Evolutionary conservation across 1,284 basidiomycete genomes (phyloP).

Genomic region (Pyrrhoderma noxium): DNA sequence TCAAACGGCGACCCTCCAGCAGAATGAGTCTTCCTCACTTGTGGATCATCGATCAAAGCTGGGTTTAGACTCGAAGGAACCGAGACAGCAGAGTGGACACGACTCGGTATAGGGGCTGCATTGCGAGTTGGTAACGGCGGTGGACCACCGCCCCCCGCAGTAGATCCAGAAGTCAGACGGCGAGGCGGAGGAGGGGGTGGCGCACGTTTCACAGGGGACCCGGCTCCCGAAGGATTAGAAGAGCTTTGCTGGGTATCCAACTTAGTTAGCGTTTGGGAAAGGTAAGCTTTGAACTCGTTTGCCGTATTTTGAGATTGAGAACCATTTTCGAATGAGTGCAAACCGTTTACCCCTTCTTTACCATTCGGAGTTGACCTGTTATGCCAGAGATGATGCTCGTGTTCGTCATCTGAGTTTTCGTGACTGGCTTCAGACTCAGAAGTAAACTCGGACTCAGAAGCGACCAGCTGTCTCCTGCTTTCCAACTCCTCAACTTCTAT

Average conservation of each 20-base stretch:
- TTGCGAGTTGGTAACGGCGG: constrained; percentile 20
- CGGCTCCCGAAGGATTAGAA: background rate
- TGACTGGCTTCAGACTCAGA: no score
- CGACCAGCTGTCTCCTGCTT: background rate
- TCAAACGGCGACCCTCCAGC: constrained; percentile 17
- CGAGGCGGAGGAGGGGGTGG: constrained; percentile 20
- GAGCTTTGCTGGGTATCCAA: constrained; percentile 1
- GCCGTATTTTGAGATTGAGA: background rate
- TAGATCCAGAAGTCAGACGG: constrained; percentile 5
- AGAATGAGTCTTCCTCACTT: constrained; percentile 10
- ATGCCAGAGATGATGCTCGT: no score
- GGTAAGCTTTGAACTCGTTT: background rate
- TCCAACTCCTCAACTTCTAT: no score
- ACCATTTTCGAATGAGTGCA: background rate
- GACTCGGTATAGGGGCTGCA: constrained; percentile 1
- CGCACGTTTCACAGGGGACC: constrained; percentile 11
- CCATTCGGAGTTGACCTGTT: no score
- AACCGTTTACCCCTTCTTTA: background rate
- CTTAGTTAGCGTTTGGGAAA: constrained; percentile 1
- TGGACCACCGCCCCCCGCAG: constrained; percentile 5
- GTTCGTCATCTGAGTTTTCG: no score
- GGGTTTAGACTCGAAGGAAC: constrained; percentile 5
- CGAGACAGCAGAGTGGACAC: constrained; percentile 8
- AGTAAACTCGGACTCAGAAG: background rate
- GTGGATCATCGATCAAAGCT: background rate